Evolutionary conservation across 257 asterid species (phyloP), one percentile per base, ranked within the genome.

Genomic region (Solanum commersonii): DNA sequence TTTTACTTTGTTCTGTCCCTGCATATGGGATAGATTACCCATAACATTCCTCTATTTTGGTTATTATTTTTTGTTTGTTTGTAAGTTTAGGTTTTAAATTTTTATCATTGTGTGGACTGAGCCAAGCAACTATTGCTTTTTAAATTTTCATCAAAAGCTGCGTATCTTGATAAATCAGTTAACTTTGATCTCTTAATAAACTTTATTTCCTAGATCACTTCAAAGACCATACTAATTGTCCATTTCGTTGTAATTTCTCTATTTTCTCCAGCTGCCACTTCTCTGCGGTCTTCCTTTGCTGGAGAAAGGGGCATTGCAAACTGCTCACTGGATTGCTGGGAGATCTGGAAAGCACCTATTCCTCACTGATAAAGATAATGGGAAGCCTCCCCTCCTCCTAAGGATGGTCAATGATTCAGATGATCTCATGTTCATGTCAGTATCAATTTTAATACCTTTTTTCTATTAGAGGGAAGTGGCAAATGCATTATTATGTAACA

Each of bases 301-400:
- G 89, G 99, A 96, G 93, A 94, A 92, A 93, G 92, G 95, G 46
- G 98, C 95, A 29, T 90, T 96, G 38, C 98, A 93, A 89, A 94
- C 97, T 60, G 98, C 98, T 78, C 98, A 96, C 91, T 96, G 90
- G 98, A 84, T 96, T 88, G 98, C 95, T 71, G 98, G 98, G 89
- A 95, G 96, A 91, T 94, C 99, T 67, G 99, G 99, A 88, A 94
- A 94, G 92, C 99, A 96, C 91, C 94, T 96, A 84, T 96, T 96
- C 87, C 99, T 96, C 84, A 96, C 97, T 8, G 99, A 96, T 84
- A 74, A 93, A 52, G 98, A 95, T 76, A 89, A 91, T 35, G 98
- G 98, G 86, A 92, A 90, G 86, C 98, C 95, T 89, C 99, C 99
- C 20, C 97, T 96, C 65, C 94, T 96, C 88, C 91, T 94, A 38